Evolutionary conservation across 345 rosid genomes (phyloP).

Genomic region (Aethionema arabicum): DNA sequence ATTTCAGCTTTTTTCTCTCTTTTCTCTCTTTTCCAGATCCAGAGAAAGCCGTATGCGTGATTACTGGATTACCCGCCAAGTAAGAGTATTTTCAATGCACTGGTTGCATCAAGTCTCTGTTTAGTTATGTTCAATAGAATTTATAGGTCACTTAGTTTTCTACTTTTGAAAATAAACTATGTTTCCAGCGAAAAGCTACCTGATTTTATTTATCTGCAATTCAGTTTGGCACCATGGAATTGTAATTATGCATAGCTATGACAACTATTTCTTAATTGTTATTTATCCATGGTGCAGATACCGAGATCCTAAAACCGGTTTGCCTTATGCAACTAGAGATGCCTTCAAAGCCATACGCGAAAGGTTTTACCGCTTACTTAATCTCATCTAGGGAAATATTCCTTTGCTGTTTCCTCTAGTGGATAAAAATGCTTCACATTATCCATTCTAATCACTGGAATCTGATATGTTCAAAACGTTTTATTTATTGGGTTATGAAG

Average conservation of each 20-base stretch:
- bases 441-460: not conserved
- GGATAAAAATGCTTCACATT: not conserved
- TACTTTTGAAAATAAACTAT: not conserved
- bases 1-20: conserved; percentile 20
- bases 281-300: conserved; percentile 50
- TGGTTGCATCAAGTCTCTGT: not conserved
- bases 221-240: not conserved
- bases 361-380: conserved; percentile 47
- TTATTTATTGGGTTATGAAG: conserved; percentile 41
- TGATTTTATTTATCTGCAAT: conserved; percentile 6
- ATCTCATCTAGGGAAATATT: not conserved
- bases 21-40: conserved; percentile 59
- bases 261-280: conserved; percentile 3
- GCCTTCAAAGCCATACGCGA: conserved; percentile 81
- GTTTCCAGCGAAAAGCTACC: not conserved
- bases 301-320: conserved; percentile 91
- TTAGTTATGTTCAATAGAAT: conserved; percentile 4
- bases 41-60: conserved; percentile 69
- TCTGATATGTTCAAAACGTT: conserved; percentile 3
- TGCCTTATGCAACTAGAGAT: conserved; percentile 79
- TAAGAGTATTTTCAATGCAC: conserved; percentile 40
- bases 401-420: not conserved
- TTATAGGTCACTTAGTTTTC: not conserved
- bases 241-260: not conserved
- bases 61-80: conserved; percentile 97